Percentiles rank a stretch among this genome's conserved stretches.
Evolutionary conservation across 2,329 filamentous ascomycete genomes (phyloP).

Genomic region (Sarocladium kiliense): DNA sequence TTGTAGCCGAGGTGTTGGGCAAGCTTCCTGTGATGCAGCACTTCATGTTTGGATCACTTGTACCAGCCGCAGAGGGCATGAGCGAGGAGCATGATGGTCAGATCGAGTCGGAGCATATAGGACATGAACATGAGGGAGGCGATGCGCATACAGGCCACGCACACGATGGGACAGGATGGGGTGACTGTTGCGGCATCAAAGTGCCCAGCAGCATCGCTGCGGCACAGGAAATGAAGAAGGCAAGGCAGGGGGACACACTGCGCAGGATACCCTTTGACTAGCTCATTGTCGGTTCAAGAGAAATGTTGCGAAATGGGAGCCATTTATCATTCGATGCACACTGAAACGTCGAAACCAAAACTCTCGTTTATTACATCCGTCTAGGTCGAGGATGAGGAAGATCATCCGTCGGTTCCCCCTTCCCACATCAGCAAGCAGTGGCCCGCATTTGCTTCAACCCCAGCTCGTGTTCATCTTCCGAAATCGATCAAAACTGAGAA

Average conservation of each 20-base stretch:
- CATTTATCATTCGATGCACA: no score
- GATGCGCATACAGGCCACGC: conserved; percentile 42
- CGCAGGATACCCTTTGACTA: conserved; percentile 80
- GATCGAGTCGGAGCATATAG: conserved; percentile 47
- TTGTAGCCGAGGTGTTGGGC: conserved; percentile 82
- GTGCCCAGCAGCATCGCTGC: conserved; percentile 93
- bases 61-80: conserved; percentile 81
- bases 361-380: background rate
- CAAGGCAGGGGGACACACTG: conserved; percentile 52
- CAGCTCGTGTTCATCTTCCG: background rate
- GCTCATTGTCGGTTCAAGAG: background rate
- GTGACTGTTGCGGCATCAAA: conserved; percentile 96
- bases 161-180: conserved; percentile 69
- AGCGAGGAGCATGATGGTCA: conserved; percentile 50
- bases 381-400: background rate
- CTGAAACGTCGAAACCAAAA: no score
- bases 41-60: conserved; percentile 84
- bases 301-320: no score
- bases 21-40: conserved; percentile 99
- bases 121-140: conserved; percentile 31
- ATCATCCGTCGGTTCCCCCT: background rate
- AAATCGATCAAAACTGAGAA: background rate
- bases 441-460: background rate
- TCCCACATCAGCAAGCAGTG: background rate
- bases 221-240: conserved; percentile 81